These are phyloP conservation scores for Lasiosphaeris hirsuta DNA, from an alignment of 495 filamentous ascomycete species.

Conservation along the genomic window DNA sequence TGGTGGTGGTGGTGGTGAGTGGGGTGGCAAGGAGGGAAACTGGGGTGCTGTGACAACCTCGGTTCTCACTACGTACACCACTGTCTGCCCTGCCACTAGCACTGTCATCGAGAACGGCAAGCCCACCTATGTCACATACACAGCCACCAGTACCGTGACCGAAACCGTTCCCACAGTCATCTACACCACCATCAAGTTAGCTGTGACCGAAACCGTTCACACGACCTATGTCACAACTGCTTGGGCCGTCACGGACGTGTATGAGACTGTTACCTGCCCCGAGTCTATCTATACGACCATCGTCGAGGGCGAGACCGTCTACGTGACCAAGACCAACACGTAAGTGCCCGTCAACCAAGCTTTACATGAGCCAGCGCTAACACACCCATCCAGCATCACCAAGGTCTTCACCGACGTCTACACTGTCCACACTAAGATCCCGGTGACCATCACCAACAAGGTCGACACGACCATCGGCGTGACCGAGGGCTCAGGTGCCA, in stretches of 20 bases:
- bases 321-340: constrained; percentile 43
- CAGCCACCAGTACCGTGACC: constrained; percentile 40
- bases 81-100: constrained; percentile 39
- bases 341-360: constrained; percentile 7
- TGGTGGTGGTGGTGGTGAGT: constrained; percentile 26
- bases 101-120: constrained; percentile 36
- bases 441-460: constrained; percentile 35
- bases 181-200: constrained; percentile 9
- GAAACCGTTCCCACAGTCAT: constrained; percentile 26
- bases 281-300: constrained; percentile 41
- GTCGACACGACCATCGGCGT: constrained; percentile 34
- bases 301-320: constrained; percentile 36
- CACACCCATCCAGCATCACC: constrained; percentile 24
- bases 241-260: constrained; percentile 24
- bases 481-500: constrained; percentile 29
- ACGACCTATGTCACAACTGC: constrained; percentile 38
- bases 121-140: constrained; percentile 44
- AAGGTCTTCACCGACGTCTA: constrained; percentile 28
- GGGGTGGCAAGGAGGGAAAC: constrained; percentile 21
- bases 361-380: not conserved
- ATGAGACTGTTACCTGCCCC: constrained; percentile 40
- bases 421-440: constrained; percentile 33
- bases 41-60: constrained; percentile 34
- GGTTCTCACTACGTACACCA: constrained; percentile 42
- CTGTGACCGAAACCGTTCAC: constrained; percentile 27